phyloP scores from a whole-genome alignment of 2,329 filamentous ascomycete genomes.

The Drechslerella coelobrocha region DNA sequence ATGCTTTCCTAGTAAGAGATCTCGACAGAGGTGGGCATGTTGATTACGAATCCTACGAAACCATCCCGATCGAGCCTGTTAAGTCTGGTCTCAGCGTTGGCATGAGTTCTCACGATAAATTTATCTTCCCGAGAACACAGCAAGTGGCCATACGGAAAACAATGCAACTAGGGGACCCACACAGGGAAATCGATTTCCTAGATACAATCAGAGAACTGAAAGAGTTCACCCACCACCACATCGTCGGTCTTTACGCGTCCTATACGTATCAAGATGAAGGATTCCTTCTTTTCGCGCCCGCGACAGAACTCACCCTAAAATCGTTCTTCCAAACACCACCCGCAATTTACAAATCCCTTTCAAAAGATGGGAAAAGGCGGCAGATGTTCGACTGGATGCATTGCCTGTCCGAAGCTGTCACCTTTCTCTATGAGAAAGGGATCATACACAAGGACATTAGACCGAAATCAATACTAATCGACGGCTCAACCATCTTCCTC shows the following conservation, averaged over 20 bases:
- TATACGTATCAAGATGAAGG: conserved; percentile 71
- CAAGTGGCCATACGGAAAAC: conserved; percentile 69
- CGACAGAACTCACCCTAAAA: conserved; percentile 71
- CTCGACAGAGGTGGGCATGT: conserved; percentile 68
- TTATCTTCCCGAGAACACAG: conserved; percentile 62
- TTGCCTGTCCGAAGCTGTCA: conserved; percentile 73
- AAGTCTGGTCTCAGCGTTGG: conserved; percentile 35
- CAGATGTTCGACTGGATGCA: conserved; percentile 77
- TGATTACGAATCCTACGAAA: conserved; percentile 71
- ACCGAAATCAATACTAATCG: conserved; percentile 72
- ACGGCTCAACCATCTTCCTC: conserved; percentile 71
- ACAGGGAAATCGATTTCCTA: conserved; percentile 64
- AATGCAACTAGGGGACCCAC: conserved; percentile 60
- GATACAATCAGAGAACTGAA: conserved; percentile 68
- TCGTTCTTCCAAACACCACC: conserved; percentile 71
- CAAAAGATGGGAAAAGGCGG: conserved; percentile 67
- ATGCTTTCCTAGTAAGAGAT: conserved; percentile 71
- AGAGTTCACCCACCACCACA: conserved; percentile 70
- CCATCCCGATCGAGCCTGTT: conserved; percentile 70
- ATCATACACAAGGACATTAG: conserved; percentile 73
- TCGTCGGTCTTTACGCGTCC: conserved; percentile 73
- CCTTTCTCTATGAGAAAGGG: conserved; percentile 70
- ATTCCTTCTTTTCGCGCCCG: conserved; percentile 72
- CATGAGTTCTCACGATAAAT: conserved; percentile 42
- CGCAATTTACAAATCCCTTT: conserved; percentile 67